These are phyloP conservation scores for Trichomonas vaginalis DNA, from an alignment of 208 protist species.

Conservation along the genomic window DNA sequence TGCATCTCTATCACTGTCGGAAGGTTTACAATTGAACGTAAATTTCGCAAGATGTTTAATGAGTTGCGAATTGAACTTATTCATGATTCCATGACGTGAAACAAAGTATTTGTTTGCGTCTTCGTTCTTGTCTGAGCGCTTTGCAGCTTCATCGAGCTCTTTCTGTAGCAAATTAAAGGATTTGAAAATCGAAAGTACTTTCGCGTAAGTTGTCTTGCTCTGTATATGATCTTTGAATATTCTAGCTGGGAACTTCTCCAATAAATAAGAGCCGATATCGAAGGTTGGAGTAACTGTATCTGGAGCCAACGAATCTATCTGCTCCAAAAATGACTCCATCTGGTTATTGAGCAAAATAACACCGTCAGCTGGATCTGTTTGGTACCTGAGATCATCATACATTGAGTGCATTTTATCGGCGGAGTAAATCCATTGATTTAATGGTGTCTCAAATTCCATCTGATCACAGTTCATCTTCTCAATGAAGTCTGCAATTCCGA, in stretches of 20 bases:
- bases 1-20: neutral
- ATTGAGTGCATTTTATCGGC: neutral
- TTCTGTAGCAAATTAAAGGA: neutral
- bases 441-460: neutral
- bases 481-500: neutral
- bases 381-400: neutral
- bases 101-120: neutral
- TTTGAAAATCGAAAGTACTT: neutral
- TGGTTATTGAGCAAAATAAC: neutral
- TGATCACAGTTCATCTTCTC: neutral
- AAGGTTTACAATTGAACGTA: neutral
- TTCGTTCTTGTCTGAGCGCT: neutral
- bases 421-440: neutral
- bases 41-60: neutral
- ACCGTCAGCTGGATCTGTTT: neutral
- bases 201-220: neutral
- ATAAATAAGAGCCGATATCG: neutral
- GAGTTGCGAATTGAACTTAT: neutral
- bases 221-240: neutral
- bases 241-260: neutral
- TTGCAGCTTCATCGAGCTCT: neutral
- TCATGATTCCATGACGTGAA: neutral
- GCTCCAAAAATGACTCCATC: neutral
- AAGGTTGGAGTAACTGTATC: neutral
- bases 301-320: neutral